These are phyloP conservation scores for Sporothrix mexicana DNA, from an alignment of 2,329 filamentous ascomycete genomes.

Conservation along the genomic window DNA sequence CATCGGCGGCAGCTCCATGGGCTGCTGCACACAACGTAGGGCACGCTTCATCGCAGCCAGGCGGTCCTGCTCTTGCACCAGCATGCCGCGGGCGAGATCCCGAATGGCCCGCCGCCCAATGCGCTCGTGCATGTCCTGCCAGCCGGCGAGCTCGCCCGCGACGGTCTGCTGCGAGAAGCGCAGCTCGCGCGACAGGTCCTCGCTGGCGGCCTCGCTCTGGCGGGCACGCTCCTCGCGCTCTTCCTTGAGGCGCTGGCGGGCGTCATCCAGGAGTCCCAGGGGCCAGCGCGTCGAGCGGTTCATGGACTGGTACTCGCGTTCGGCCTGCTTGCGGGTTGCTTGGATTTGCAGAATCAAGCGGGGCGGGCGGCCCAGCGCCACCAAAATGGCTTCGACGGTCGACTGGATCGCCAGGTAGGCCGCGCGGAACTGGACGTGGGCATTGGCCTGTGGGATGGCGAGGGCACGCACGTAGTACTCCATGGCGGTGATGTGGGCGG, in stretches of 20 bases:
- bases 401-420: conserved; percentile 80
- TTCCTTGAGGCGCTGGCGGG: conserved; percentile 77
- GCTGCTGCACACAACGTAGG: conserved; percentile 63
- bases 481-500: conserved; percentile 71
- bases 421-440: conserved; percentile 74
- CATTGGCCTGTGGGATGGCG: conserved; percentile 72
- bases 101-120: conserved; percentile 76
- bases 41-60: conserved; percentile 82
- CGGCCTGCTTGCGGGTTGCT: conserved; percentile 74
- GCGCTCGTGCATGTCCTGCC: conserved; percentile 86
- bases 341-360: conserved; percentile 78
- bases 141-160: conserved; percentile 86
- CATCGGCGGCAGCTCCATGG: background rate
- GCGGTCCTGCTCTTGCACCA: conserved; percentile 79
- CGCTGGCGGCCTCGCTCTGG: conserved; percentile 71
- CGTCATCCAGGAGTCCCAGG: conserved; percentile 82
- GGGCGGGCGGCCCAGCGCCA: conserved; percentile 78
- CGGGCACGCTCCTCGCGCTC: conserved; percentile 83
- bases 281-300: conserved; percentile 80
- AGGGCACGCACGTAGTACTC: conserved; percentile 72
- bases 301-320: conserved; percentile 77
- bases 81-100: conserved; percentile 76
- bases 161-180: conserved; percentile 93
- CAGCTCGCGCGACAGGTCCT: conserved; percentile 78
- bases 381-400: conserved; percentile 81